These are phyloP conservation scores for Solanum clarkiae DNA, from an alignment of 257 asterid genomes.

Conservation along the genomic window DNA sequence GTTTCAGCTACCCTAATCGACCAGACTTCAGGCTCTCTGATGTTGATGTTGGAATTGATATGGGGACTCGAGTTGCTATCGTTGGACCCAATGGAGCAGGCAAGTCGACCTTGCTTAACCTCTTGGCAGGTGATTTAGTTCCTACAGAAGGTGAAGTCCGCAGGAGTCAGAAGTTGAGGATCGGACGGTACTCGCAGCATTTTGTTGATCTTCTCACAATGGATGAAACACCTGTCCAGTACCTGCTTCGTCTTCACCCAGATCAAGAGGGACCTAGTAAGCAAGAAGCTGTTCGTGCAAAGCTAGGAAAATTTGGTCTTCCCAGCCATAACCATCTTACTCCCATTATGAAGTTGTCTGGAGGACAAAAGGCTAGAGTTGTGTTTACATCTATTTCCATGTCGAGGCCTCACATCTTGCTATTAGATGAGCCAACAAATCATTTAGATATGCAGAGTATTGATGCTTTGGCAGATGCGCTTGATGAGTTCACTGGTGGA, in stretches of 20 bases:
- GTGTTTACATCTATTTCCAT: constrained; percentile 20
- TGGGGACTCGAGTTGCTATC: constrained; percentile 76
- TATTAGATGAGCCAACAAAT: constrained; percentile 30
- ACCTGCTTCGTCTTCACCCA: constrained; percentile 15
- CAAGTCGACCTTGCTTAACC: constrained; percentile 60
- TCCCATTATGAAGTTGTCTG: constrained; percentile 22
- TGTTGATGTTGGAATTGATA: constrained; percentile 64
- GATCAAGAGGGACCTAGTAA: constrained; percentile 16
- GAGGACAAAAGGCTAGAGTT: constrained; percentile 29
- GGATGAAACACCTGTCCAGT: constrained; percentile 18
- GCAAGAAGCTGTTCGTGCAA: constrained; percentile 19
- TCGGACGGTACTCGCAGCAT: constrained; percentile 21
- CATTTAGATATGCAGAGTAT: constrained; percentile 35
- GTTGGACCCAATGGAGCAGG: constrained; percentile 78
- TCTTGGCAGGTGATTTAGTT: constrained; percentile 44
- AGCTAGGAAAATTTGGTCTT: constrained; percentile 16
- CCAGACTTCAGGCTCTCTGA: constrained; percentile 45
- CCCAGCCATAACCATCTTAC: constrained; percentile 22
- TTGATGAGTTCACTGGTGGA: constrained; percentile 17
- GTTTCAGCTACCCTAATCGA: constrained; percentile 49
- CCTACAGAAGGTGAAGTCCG: constrained; percentile 24
- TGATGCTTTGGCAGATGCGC: constrained; percentile 25
- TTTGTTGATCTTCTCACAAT: constrained; percentile 16
- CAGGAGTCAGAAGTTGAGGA: constrained; percentile 22
- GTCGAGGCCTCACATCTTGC: constrained; percentile 27